Evolutionary conservation across 2,329 filamentous ascomycete genomes (phyloP), one percentile per base, ranked within the genome.

Genomic region (Xylariomycetidae sp.): DNA sequence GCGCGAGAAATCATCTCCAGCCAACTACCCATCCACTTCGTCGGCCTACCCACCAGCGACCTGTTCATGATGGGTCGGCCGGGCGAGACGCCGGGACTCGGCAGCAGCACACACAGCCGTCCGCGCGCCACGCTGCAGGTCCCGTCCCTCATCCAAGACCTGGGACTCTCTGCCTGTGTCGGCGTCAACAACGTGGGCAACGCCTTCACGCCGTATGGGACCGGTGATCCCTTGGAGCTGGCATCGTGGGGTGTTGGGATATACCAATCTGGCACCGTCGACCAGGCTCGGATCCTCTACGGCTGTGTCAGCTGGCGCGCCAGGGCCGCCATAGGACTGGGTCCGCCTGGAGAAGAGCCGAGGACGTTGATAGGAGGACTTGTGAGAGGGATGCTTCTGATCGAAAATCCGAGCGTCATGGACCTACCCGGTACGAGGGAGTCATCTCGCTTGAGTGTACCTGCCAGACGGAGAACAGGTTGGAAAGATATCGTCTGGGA

Each of bases 141-240:
- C 1, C 67, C 73, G 0, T 61, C 72, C 4, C 63, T 86, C 59
- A 80, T 85, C 39, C 63, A 68, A 25, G 61, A 72, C 15, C 68
- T 77, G 39, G 66, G 65, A 0, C 52, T 86, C 4, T 67, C 77
- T 38, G 77, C 69, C 14, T 77, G 76, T 11, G 67, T 86, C 5
- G 73, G 77, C 2, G 68, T 84, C 23, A 86, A 86, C 49, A 87
- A 87, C 48, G 74, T 87, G 11, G 82, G 82, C 13, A 87, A 87
- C 50, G 80, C 82, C 0, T 86, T 87, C 47, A 86, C 82, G 6
- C 82, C 82, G 0, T 75, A 80, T 49, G 82, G 82, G 0, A 76
- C 65, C 13, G 78, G 72, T 25, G 82, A 86, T 58, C 82, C 82
- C 1, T 52, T 87, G 30, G 64, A 65, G 25, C 59, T 85, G 27